Evolutionary conservation across 2,329 filamentous ascomycete genomes (phyloP).

Genomic region (Botryotinia convoluta): DNA sequence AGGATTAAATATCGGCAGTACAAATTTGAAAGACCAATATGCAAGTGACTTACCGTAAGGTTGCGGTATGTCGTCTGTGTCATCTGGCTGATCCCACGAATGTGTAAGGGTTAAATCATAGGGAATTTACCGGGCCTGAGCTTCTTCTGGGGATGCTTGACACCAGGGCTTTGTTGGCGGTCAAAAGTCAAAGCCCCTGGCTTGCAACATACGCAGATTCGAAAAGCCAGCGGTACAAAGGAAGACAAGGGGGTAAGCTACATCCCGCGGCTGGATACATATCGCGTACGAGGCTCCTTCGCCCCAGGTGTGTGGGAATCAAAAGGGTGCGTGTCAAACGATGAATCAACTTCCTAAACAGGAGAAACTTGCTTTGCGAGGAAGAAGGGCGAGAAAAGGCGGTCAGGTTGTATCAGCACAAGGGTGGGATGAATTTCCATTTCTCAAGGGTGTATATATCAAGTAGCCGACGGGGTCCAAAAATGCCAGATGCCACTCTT

Average conservation of each 20-base stretch:
- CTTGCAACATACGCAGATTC: slow-evolving; percentile 33
- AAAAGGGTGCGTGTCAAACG: slow-evolving; percentile 25
- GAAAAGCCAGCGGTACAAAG: slow-evolving; percentile 31
- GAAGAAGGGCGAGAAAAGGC: slow-evolving; percentile 12
- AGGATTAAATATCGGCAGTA: slow-evolving; percentile 37
- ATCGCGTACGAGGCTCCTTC: slow-evolving; percentile 21
- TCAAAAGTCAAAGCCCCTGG: slow-evolving; percentile 36
- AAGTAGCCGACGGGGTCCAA: slow-evolving; percentile 17
- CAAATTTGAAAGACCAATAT: slow-evolving; percentile 37
- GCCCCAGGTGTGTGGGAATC: slow-evolving; percentile 30
- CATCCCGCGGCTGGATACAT: slow-evolving; percentile 21
- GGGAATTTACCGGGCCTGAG: slow-evolving; percentile 34
- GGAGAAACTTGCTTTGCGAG: slow-evolving; percentile 18
- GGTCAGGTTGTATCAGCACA: slow-evolving; percentile 16
- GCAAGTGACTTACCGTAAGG: slow-evolving; percentile 37
- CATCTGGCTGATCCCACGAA: slow-evolving; percentile 37
- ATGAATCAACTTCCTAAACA: slow-evolving; percentile 18
- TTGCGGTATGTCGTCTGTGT: slow-evolving; percentile 38
- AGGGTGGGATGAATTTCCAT: slow-evolving; percentile 18
- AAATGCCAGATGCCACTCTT: slow-evolving; percentile 13
- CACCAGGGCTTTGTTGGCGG: slow-evolving; percentile 32
- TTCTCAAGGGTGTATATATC: slow-evolving; percentile 17
- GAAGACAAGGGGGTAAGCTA: slow-evolving; percentile 19
- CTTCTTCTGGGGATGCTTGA: slow-evolving; percentile 36
- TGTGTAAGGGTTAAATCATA: slow-evolving; percentile 25